Percentiles rank a stretch among this genome's conserved stretches.
phyloP scores from a whole-genome alignment of 495 filamentous ascomycete genomes.

The Penicillium nucicola region DNA sequence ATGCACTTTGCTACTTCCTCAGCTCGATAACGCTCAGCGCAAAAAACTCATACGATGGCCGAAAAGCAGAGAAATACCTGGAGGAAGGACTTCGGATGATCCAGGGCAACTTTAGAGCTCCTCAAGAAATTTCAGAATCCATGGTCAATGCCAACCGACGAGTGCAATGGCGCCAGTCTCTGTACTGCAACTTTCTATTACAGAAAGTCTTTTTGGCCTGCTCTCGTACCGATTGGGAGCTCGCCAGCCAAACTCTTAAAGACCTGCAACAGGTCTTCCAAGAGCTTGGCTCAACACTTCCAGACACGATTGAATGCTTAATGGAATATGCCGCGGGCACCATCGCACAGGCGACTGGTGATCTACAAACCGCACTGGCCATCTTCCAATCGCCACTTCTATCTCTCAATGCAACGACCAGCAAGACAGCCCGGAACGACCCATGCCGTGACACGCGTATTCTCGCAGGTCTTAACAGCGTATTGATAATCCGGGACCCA shows the following conservation, averaged over 20 bases:
- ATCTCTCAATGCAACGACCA: constrained; percentile 42
- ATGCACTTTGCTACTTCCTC: constrained; percentile 68
- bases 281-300: constrained; percentile 34
- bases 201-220: constrained; percentile 59
- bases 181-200: constrained; percentile 56
- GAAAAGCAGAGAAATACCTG: constrained; percentile 65
- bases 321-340: constrained; percentile 70
- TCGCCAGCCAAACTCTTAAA: constrained; percentile 44
- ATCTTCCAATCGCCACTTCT: constrained; percentile 63
- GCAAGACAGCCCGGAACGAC: constrained; percentile 43
- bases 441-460: constrained; percentile 69
- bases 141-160: constrained; percentile 42
- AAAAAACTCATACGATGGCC: constrained; percentile 59
- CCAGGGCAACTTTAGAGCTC: constrained; percentile 46
- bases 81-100: constrained; percentile 60
- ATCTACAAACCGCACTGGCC: constrained; percentile 60
- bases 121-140: constrained; percentile 44
- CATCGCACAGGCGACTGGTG: constrained; percentile 74
- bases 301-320: constrained; percentile 42
- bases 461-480: constrained; percentile 73
- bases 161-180: constrained; percentile 49
- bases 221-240: constrained; percentile 60
- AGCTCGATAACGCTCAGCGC: constrained; percentile 67
- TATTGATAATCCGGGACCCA: constrained; percentile 76
- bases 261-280: constrained; percentile 36